Evolutionary conservation across 148 eudicot genomes (phyloP).

Genomic region (Heliosperma pusillum): DNA sequence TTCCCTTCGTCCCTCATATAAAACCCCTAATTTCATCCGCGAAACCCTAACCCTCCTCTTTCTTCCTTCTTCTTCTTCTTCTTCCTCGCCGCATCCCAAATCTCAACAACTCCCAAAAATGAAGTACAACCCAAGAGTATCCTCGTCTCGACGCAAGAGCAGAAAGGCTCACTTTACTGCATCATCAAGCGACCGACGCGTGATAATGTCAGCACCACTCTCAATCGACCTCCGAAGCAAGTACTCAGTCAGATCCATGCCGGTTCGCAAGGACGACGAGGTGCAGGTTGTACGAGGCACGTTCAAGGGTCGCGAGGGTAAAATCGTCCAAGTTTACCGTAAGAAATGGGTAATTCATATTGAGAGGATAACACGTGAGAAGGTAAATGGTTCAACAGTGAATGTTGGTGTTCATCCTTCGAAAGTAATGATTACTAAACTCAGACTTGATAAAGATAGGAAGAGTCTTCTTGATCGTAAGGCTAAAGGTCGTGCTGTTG

Average conservation of each 20-base stretch:
- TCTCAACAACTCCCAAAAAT: constrained; percentile 14
- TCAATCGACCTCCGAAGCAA: constrained; percentile 58
- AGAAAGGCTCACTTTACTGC: constrained; percentile 42
- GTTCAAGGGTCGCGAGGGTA: constrained; percentile 72
- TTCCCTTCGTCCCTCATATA: background rate
- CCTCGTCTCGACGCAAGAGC: too few relatives aligned
- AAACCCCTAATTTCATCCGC: background rate
- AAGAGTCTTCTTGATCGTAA: constrained; percentile 56
- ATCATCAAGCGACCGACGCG: constrained; percentile 54
- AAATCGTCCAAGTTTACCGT: constrained; percentile 65
- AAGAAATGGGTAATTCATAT: constrained; percentile 78
- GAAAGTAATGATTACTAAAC: constrained; percentile 59
- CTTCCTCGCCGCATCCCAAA: too few relatives aligned
- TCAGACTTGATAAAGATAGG: constrained; percentile 60
- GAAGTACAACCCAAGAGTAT: too few relatives aligned
- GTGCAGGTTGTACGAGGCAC: constrained; percentile 69
- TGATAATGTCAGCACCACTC: constrained; percentile 63
- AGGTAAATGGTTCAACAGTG: constrained; percentile 68
- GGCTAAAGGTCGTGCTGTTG: constrained; percentile 55
- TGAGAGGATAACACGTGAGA: constrained; percentile 69
- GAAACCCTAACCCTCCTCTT: background rate
- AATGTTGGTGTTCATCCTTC: constrained; percentile 70
- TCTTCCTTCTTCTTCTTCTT: background rate
- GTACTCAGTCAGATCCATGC: constrained; percentile 64
- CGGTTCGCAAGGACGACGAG: constrained; percentile 74